Conservation (phyloP, 2,329 filamentous ascomycete species). For the Trichoderma breve region DNA sequence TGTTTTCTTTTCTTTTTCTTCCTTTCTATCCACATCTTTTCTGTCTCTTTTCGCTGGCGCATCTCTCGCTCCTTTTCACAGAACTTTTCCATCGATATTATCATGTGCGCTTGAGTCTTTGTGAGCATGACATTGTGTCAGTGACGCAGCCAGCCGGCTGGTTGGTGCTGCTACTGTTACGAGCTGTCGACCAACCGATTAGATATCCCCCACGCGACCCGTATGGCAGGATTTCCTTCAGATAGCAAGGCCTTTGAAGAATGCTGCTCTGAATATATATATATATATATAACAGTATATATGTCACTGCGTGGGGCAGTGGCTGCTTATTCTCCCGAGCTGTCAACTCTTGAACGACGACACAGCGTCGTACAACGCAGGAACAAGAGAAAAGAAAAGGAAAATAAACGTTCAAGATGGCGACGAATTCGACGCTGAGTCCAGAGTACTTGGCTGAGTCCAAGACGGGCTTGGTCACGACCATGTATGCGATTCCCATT, state of each 20-base stretch:
- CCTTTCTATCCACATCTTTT: background rate
- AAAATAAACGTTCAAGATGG: background rate
- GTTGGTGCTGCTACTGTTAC: background rate
- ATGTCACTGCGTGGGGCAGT: background rate
- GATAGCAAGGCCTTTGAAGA: background rate
- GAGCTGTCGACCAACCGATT: background rate
- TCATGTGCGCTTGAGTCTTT: background rate
- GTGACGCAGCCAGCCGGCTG: background rate
- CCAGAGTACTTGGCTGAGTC: slow-evolving; percentile 20
- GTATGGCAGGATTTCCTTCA: background rate
- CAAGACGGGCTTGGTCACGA: slow-evolving; percentile 16
- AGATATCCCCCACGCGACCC: background rate
- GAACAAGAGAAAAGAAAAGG: background rate
- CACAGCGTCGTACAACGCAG: background rate
- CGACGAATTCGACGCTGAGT: slow-evolving; percentile 12
- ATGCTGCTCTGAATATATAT: background rate
- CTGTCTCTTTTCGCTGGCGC: background rate
- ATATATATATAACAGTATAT: background rate
- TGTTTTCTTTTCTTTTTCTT: background rate
- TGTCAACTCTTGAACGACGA: background rate
- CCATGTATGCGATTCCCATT: slow-evolving; percentile 21
- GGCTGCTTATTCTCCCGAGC: background rate
- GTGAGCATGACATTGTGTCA: background rate
- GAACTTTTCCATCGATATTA: background rate
- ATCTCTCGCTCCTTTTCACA: background rate